Evolutionary conservation across 768 basidiomycete genomes (phyloP).

Genomic region (Dendrothele bispora): DNA sequence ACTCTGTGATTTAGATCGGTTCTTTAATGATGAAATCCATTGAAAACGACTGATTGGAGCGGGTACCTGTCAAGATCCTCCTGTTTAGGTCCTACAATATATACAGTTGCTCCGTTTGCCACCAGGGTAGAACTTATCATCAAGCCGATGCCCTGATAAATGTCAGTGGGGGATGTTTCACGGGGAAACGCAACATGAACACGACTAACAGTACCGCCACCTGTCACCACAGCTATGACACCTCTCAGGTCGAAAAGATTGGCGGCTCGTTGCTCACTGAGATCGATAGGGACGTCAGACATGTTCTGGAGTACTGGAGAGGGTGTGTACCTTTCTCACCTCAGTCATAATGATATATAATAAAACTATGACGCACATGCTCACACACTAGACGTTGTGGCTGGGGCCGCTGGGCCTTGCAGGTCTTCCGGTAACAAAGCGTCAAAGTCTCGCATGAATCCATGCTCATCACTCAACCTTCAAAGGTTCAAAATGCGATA

Average conservation of each 20-base stretch:
- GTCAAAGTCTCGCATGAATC: too few relatives aligned
- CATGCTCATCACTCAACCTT: too few relatives aligned
- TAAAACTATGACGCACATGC: too few relatives aligned
- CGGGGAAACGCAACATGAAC: too few relatives aligned
- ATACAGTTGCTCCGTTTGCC: slow-evolving; percentile 49
- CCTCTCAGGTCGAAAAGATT: slow-evolving; percentile 44
- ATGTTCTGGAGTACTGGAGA: not conserved
- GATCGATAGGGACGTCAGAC: slow-evolving; percentile 2
- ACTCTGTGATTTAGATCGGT: slow-evolving; percentile 23
- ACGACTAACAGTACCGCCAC: slow-evolving; percentile 41
- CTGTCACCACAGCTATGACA: slow-evolving; percentile 46
- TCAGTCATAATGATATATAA: too few relatives aligned
- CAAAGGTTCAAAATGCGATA: too few relatives aligned
- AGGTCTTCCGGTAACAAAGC: too few relatives aligned
- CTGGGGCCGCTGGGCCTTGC: too few relatives aligned
- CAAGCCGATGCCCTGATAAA: slow-evolving; percentile 43
- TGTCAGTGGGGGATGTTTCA: too few relatives aligned
- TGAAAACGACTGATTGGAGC: slow-evolving; percentile 1
- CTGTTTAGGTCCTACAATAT: slow-evolving; percentile 45
- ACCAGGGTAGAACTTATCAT: slow-evolving; percentile 49
- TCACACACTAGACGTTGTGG: too few relatives aligned
- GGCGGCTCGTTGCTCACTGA: slow-evolving; percentile 33
- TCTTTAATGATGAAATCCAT: not conserved
- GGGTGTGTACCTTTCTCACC: too few relatives aligned
- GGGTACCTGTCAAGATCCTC: slow-evolving; percentile 38